A percentile compares a stretch with the other conserved stretches of the same genome.
These are phyloP conservation scores for Fusarium verticillioides DNA, from an alignment of 2,329 filamentous ascomycete genomes.

Conservation along the genomic window DNA sequence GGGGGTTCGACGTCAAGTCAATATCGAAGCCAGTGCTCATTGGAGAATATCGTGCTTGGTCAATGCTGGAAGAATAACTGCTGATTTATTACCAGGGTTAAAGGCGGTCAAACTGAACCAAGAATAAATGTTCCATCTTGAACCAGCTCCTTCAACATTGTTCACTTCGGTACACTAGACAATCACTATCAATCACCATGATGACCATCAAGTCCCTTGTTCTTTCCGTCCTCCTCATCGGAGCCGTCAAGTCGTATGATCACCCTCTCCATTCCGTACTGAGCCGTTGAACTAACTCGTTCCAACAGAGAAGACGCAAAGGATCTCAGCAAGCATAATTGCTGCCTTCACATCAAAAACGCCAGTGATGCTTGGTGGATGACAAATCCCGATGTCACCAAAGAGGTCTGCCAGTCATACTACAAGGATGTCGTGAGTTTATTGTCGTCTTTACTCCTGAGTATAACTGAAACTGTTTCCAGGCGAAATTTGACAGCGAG, in stretches of 20 bases:
- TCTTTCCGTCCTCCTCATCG: fast-evolving
- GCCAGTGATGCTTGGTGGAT: not conserved
- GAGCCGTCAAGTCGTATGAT: not conserved
- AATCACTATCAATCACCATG: no score
- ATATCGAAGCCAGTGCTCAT: fast-evolving
- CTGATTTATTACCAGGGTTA: not conserved
- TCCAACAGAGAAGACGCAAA: fast-evolving
- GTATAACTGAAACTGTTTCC: not conserved
- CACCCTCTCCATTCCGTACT: fast-evolving
- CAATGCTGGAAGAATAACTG: not conserved
- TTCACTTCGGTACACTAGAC: no score
- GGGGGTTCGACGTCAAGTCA: not conserved
- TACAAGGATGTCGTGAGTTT: not conserved
- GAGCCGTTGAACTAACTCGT: fast-evolving
- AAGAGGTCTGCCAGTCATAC: not conserved
- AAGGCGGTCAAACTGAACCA: not conserved
- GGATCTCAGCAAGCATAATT: not conserved
- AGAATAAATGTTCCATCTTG: not conserved
- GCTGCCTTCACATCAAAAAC: not conserved
- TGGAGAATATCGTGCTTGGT: not conserved
- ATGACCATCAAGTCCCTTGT: not conserved
- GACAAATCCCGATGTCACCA: not conserved
- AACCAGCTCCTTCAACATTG: no score
- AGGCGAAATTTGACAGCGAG: not conserved
- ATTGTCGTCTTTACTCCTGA: fast-evolving